These are phyloP conservation scores for Triangularia verruculosa DNA, from an alignment of 2,329 filamentous ascomycete species.

Conservation along the genomic window DNA sequence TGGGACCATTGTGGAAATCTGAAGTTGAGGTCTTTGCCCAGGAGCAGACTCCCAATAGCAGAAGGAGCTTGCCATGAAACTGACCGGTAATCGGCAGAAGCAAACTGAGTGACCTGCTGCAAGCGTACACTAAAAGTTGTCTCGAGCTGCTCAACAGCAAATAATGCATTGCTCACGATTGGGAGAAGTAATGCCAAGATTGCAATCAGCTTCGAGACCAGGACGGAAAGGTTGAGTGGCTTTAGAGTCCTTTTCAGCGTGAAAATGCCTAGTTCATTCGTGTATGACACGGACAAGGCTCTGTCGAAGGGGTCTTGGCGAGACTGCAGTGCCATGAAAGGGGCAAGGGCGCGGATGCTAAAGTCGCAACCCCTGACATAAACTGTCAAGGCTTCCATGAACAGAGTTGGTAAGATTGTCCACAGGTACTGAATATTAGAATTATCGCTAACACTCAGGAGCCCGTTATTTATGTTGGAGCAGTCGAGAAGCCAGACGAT, in stretches of 20 bases:
- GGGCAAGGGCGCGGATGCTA: slow-evolving; percentile 6
- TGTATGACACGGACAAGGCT: slow-evolving; percentile 1
- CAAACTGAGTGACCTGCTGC: slow-evolving; percentile 5
- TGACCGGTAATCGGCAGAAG: neutral
- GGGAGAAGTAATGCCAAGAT: neutral
- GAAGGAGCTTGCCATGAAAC: neutral
- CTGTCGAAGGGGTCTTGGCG: slow-evolving; percentile 2
- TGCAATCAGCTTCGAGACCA: neutral
- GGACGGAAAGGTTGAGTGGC: neutral
- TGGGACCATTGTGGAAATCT: slow-evolving; percentile 2
- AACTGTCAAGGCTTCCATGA: slow-evolving; percentile 5
- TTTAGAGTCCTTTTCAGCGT: neutral
- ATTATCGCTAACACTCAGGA: slow-evolving; percentile 1
- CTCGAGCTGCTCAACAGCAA: slow-evolving; percentile 2
- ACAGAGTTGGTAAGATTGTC: neutral
- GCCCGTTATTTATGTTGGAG: neutral
- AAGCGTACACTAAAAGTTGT: neutral
- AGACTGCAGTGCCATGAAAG: slow-evolving; percentile 6
- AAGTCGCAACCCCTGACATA: slow-evolving; percentile 3
- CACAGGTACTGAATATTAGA: slow-evolving; percentile 3
- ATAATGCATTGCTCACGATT: slow-evolving; percentile 3
- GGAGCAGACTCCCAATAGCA: neutral
- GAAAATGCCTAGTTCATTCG: slow-evolving; percentile 1
- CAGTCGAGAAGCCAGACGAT: neutral
- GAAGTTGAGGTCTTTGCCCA: neutral